phyloP scores from a whole-genome alignment of 75 land plant species.

The Cupressus sempervirens region DNA sequence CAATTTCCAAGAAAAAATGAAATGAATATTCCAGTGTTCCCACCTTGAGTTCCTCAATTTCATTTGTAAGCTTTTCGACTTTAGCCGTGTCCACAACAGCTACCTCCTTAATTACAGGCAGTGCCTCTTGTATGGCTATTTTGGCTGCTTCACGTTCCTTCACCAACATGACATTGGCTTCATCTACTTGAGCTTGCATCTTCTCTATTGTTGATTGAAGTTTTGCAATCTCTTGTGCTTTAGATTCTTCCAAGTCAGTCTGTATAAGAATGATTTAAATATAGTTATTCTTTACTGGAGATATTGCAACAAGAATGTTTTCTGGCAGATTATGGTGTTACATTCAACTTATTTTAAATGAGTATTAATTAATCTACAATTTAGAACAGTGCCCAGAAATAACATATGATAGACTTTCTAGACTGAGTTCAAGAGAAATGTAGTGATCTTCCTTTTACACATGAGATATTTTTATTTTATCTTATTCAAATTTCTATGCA shows the following conservation, averaged over 20 bases:
- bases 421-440: background rate
- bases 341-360: background rate
- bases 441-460: background rate
- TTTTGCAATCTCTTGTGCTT: constrained; percentile 74
- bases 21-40: background rate
- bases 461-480: background rate
- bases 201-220: constrained; percentile 62
- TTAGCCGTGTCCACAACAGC: constrained; percentile 65
- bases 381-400: background rate
- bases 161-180: constrained; percentile 53
- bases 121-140: constrained; percentile 76
- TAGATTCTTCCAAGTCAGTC: constrained; percentile 87
- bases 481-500: background rate
- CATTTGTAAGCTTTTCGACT: constrained; percentile 50
- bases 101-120: constrained; percentile 57
- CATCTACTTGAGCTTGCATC: constrained; percentile 54
- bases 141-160: constrained; percentile 60
- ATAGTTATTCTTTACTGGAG: background rate
- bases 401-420: background rate
- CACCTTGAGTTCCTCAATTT: constrained; percentile 73
- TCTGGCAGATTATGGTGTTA: background rate
- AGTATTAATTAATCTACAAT: background rate
- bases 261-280: constrained; percentile 21
- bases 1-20: background rate
- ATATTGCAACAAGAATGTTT: background rate